Percentiles rank a stretch among this genome's conserved stretches.
These are phyloP conservation scores for Pseudonectria foliicola DNA, from an alignment of 2,329 filamentous ascomycete genomes.

Conservation along the genomic window DNA sequence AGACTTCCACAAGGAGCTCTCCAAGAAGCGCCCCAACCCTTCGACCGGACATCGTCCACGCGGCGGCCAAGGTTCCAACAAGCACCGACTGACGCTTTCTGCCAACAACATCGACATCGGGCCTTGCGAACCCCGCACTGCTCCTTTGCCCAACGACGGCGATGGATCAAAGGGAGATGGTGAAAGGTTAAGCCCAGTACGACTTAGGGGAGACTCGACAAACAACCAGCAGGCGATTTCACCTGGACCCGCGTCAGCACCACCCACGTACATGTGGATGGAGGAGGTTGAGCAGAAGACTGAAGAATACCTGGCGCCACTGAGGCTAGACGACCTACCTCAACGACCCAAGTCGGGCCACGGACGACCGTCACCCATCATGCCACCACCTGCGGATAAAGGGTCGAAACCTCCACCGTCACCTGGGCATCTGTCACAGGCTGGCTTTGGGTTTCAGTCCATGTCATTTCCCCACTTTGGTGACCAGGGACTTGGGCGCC, in stretches of 20 bases:
- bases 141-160: constrained; percentile 51
- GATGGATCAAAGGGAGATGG: constrained; percentile 32
- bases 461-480: constrained; percentile 23
- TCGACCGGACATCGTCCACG: constrained; percentile 42
- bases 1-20: constrained; percentile 64
- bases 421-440: constrained; percentile 36
- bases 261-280: constrained; percentile 55
- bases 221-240: constrained; percentile 44
- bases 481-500: constrained; percentile 6
- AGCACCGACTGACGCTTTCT: constrained; percentile 54
- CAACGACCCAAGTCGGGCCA: constrained; percentile 31
- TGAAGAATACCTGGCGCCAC: constrained; percentile 10
- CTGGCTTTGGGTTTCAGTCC: constrained; percentile 37
- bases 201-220: constrained; percentile 47
- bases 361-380: constrained; percentile 7
- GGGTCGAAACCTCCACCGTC: constrained; percentile 35
- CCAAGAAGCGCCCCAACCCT: constrained; percentile 40
- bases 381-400: constrained; percentile 10
- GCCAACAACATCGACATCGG: constrained; percentile 48
- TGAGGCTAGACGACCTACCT: constrained; percentile 19
- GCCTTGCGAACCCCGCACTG: constrained; percentile 52
- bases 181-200: constrained; percentile 34
- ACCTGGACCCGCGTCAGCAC: constrained; percentile 60
- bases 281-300: constrained; percentile 37
- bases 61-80: constrained; percentile 48